Base-by-base conservation (phyloP, 2,329 filamentous ascomycete genomes). In the Fusarium abutilonis region DNA sequence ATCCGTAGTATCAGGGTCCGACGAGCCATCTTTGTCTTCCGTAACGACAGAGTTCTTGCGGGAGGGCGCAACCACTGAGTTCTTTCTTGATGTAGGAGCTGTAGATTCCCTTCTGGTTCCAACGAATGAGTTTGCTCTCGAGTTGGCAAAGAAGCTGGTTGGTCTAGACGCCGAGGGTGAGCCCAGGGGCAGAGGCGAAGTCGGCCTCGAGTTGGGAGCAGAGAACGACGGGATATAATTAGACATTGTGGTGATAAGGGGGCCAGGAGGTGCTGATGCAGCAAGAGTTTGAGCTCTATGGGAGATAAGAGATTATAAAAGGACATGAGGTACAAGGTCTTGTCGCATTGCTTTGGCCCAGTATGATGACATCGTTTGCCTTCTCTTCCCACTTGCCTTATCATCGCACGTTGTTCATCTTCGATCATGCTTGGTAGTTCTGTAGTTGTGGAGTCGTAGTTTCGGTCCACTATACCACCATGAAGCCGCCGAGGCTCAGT, bases 381-480 rank as follows among this genome's bases (percentile, higher is more conserved):
- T 55, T 51, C 9, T 28, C 36, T 19, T 49, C 26, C 47, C 42
- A 39, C 35, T 43, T 57, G 42, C 41, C 49, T 51, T 57, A 55
- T 64, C 52, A 55, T 40, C 19, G 35, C 47, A 60, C 51, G 36
- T 48, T 60, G n/a, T 46, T 31, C 51, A 15, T 49, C 51, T 32
- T 40, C 23, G 23, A n/a, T 36, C 49, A 36, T 60, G 56, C 44
- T 50, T 60, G 40, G 52, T 29, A 41, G 28, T 41, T 32, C 21
- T 34, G 14, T n/a, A 14, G 31, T 9, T 36, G 64, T 66, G 64
- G 64, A 66, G 55, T 50, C 43, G n/a, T 38, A 26, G 4, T 51
- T 17, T n/a, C 6, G 63, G 59, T 66, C 63, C 63, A 66, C 63
- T 61, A 64, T 66, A 66, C 8, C 40, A 55, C 63, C 63, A 66